Conservation (phyloP, 768 basidiomycete species). For the Candolleomyces eurysporus region DNA sequence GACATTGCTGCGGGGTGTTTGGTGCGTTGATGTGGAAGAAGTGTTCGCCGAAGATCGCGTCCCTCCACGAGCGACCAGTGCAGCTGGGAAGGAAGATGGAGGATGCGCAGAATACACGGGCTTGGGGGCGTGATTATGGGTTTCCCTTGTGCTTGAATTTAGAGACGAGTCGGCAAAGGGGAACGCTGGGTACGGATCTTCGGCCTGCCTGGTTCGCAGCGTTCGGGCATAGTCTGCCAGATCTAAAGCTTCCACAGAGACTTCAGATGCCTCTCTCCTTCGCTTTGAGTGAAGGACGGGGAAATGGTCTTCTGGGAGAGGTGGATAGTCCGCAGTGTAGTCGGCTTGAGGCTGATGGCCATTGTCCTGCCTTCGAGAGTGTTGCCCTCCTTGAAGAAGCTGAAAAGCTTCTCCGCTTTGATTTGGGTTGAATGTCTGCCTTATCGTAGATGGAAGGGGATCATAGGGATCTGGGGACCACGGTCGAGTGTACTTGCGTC, state of each 20-base stretch:
- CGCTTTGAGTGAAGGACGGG: conserved; percentile 13
- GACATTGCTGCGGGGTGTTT: conserved; percentile 17
- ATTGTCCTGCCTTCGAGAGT: conserved; percentile 10
- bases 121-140: conserved; percentile 18
- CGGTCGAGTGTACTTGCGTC: conserved; percentile 31
- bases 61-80: conserved; percentile 41
- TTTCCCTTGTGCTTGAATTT: neutral
- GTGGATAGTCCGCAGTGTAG: conserved; percentile 17
- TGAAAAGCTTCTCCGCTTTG: conserved; percentile 6
- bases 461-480: conserved; percentile 65
- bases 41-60: conserved; percentile 37
- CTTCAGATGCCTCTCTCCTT: conserved; percentile 55
- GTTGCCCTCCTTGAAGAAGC: conserved; percentile 11
- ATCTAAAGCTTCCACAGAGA: conserved; percentile 69
- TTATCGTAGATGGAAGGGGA: conserved; percentile 30
- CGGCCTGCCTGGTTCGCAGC: conserved; percentile 35
- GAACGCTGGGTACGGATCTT: conserved; percentile 33
- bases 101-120: conserved; percentile 22
- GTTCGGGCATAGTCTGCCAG: conserved; percentile 67
- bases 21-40: conserved; percentile 15
- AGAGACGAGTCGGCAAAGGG: conserved; percentile 7
- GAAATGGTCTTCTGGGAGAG: conserved; percentile 14
- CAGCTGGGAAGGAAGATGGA: conserved; percentile 33
- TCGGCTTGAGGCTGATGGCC: conserved; percentile 14
- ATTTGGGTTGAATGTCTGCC: neutral